Evolutionary conservation across 2,329 filamentous ascomycete species (phyloP).

Genomic region (Exophiala spinifera): DNA sequence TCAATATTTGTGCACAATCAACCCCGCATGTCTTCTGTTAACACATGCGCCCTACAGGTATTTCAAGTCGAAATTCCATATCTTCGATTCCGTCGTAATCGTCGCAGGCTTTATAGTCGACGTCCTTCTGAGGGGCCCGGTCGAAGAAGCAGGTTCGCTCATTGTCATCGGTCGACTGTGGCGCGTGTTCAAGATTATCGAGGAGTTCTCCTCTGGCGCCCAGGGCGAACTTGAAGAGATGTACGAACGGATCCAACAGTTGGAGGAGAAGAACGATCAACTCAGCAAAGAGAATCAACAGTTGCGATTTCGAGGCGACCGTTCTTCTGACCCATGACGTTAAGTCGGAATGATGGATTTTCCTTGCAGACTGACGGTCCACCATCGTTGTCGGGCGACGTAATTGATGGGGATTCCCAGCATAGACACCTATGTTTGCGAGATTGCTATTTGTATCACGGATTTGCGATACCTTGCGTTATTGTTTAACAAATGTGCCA

Average conservation of each 20-base stretch:
- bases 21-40: no score
- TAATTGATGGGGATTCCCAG: no score
- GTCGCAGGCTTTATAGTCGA: constrained; percentile 61
- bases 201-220: constrained; percentile 63
- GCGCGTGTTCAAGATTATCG: constrained; percentile 68
- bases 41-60: constrained; percentile 45
- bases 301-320: constrained; percentile 9
- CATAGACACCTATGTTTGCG: background rate
- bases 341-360: background rate
- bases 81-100: constrained; percentile 63
- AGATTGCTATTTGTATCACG: background rate
- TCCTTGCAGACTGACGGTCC: background rate
- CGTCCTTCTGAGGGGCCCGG: constrained; percentile 56
- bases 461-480: no score
- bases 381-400: no score
- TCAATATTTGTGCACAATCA: no score
- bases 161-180: constrained; percentile 65
- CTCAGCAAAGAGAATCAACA: constrained; percentile 19
- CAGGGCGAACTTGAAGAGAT: constrained; percentile 61
- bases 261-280: constrained; percentile 29
- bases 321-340: background rate
- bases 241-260: constrained; percentile 49
- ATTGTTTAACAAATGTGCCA: no score
- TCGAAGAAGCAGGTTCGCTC: constrained; percentile 62
- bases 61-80: constrained; percentile 58